phyloP scores from a whole-genome alignment of 1,139 yeast genomes.

The Scheffersomyces parashehatae region DNA sequence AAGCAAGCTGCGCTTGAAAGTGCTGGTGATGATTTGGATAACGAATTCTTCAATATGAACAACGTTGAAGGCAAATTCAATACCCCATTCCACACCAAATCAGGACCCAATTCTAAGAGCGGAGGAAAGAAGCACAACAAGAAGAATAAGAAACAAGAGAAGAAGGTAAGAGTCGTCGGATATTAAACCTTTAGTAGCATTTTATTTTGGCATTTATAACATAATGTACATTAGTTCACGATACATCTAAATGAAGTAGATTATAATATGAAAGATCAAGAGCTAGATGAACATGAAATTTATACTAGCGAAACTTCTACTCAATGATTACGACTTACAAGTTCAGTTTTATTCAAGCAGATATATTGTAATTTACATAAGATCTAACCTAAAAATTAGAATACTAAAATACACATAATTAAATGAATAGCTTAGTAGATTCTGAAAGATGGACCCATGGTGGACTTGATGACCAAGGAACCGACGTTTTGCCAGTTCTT shows the following conservation, averaged over 20 bases:
- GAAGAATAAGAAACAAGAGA: constrained; percentile 68
- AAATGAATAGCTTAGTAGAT: constrained; percentile 67
- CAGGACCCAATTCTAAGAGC: constrained; percentile 24
- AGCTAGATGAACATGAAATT: too few relatives aligned
- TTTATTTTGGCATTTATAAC: neutral
- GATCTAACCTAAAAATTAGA: constrained; percentile 1
- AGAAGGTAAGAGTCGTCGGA: constrained; percentile 45
- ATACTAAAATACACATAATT: constrained; percentile 3
- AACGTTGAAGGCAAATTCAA: constrained; percentile 61
- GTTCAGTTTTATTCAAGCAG: too few relatives aligned
- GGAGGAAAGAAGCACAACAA: constrained; percentile 71
- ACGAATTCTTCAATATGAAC: constrained; percentile 76
- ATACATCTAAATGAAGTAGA: neutral
- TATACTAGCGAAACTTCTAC: too few relatives aligned
- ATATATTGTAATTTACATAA: neutral
- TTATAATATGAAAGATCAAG: too few relatives aligned
- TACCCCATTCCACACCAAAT: constrained; percentile 71
- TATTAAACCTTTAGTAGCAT: constrained; percentile 18
- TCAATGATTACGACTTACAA: too few relatives aligned
- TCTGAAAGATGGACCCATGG: constrained; percentile 99
- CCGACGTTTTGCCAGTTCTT: constrained; percentile 99
- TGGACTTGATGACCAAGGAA: constrained; percentile 96
- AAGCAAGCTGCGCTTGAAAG: constrained; percentile 76
- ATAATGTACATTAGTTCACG: neutral
- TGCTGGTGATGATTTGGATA: constrained; percentile 78